Conservation (phyloP, 345 rosid species). For the Theobroma cacao region DNA sequence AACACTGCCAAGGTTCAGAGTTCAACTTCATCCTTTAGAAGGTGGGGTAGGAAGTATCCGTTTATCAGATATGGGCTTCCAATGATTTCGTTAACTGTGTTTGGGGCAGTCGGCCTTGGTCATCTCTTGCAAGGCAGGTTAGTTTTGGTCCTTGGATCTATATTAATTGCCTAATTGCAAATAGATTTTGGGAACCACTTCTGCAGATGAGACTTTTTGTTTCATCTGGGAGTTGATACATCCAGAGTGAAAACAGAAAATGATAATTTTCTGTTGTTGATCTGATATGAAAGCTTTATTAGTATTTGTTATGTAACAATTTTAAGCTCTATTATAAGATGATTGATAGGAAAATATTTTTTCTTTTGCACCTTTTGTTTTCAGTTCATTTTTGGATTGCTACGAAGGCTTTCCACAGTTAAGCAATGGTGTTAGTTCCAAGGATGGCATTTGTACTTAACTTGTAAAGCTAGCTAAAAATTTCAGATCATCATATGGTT, state of each 20-base stretch:
- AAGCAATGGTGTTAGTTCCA: neutral
- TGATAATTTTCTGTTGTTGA: neutral
- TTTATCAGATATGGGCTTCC: slow-evolving; percentile 92
- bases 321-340: neutral
- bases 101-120: slow-evolving; percentile 77
- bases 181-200: neutral
- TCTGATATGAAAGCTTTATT: neutral
- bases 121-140: slow-evolving; percentile 97
- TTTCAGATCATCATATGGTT: neutral
- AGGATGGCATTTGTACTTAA: neutral
- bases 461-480: neutral
- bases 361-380: neutral
- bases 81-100: slow-evolving; percentile 84
- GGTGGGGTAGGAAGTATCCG: slow-evolving; percentile 88
- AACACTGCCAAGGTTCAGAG: slow-evolving; percentile 17
- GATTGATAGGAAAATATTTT: no score
- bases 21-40: slow-evolving; percentile 45
- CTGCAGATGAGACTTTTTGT: neutral
- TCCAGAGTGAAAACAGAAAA: neutral
- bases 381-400: neutral
- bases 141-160: slow-evolving; percentile 18
- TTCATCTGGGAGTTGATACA: neutral
- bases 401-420: neutral
- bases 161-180: neutral
- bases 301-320: neutral